Evolutionary conservation across 2,329 filamentous ascomycete species (phyloP).

Genomic region (Fusarium robinianum): DNA sequence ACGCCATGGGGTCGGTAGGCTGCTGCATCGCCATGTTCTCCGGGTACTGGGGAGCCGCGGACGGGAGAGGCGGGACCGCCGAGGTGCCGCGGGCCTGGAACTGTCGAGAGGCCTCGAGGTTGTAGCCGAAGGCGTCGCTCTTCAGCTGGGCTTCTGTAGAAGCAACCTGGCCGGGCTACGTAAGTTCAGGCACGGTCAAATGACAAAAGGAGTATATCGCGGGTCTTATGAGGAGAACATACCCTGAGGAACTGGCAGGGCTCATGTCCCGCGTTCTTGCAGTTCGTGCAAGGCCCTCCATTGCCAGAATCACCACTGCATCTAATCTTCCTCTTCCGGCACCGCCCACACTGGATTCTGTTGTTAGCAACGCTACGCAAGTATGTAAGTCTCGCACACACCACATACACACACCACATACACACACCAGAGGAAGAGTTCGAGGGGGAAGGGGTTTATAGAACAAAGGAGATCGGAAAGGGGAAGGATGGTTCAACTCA

Average conservation of each 20-base stretch:
- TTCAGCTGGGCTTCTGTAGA: conserved; percentile 40
- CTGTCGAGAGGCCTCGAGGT: conserved; percentile 39
- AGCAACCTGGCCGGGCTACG: conserved; percentile 35
- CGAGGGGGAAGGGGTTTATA: conserved; percentile 13
- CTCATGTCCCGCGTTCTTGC: conserved; percentile 71
- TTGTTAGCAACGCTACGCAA: conserved; percentile 29
- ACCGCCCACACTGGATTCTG: conserved; percentile 75
- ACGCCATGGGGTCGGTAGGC: conserved; percentile 22
- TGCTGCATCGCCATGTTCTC: conserved; percentile 27
- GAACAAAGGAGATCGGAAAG: not conserved
- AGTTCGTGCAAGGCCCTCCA: conserved; percentile 81
- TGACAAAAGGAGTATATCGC: not conserved
- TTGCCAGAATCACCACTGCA: conserved; percentile 85
- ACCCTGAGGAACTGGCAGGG: conserved; percentile 83
- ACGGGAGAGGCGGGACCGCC: conserved; percentile 14
- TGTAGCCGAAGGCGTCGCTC: conserved; percentile 37
- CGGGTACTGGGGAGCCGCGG: conserved; percentile 22
- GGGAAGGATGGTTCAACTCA: conserved; percentile 44
- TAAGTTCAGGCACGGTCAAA: conserved; percentile 6
- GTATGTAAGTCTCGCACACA: conserved; percentile 33
- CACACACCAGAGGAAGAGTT: conserved; percentile 3
- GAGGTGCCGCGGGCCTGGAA: conserved; percentile 36
- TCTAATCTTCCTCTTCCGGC: conserved; percentile 90
- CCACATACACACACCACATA: conserved; percentile 26
- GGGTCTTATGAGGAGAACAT: conserved; percentile 38